phyloP scores from a whole-genome alignment of 345 rosid species.

The Erysimum cheiranthoides region DNA sequence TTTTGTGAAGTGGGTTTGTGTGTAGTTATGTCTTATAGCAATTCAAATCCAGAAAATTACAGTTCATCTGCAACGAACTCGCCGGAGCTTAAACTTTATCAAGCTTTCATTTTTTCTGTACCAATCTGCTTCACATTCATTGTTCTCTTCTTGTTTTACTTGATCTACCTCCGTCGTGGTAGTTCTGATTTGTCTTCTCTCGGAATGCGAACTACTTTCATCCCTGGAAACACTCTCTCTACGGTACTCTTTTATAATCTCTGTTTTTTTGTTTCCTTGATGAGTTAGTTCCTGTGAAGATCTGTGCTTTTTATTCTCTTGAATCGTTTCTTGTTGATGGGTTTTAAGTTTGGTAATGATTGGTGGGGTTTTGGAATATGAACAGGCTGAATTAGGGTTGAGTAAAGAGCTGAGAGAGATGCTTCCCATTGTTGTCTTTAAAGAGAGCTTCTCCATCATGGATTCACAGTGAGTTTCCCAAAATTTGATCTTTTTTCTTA shows the following conservation, averaged over 20 bases:
- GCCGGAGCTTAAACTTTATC: slow-evolving; percentile 72
- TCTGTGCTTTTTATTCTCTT: slow-evolving; percentile 1
- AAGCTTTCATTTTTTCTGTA: slow-evolving; percentile 77
- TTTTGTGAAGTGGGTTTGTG: background rate
- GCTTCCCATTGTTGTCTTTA: slow-evolving; percentile 80
- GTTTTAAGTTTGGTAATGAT: slow-evolving; percentile 31
- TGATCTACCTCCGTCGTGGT: slow-evolving; percentile 78
- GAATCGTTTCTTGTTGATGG: background rate
- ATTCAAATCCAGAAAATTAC: slow-evolving; percentile 39
- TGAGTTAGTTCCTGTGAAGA: slow-evolving; percentile 3
- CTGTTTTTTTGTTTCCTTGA: background rate
- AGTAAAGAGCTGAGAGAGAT: slow-evolving; percentile 89
- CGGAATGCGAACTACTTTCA: slow-evolving; percentile 56
- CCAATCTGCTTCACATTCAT: slow-evolving; percentile 82
- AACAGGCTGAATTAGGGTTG: slow-evolving; percentile 75
- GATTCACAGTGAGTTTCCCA: slow-evolving; percentile 72
- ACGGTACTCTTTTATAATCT: slow-evolving; percentile 22
- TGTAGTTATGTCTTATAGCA: slow-evolving; percentile 55
- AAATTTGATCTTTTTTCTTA: background rate
- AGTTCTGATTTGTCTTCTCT: slow-evolving; percentile 71
- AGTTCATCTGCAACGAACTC: slow-evolving; percentile 34
- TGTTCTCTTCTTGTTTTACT: slow-evolving; percentile 75
- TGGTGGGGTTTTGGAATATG: slow-evolving; percentile 6
- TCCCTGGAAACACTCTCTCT: slow-evolving; percentile 33
- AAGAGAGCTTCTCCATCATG: slow-evolving; percentile 76